Percentiles rank a stretch among this genome's conserved stretches.
These are phyloP conservation scores for Notholithocarpus densiflorus DNA, from an alignment of 306 rosid species.

Conservation along the genomic window DNA sequence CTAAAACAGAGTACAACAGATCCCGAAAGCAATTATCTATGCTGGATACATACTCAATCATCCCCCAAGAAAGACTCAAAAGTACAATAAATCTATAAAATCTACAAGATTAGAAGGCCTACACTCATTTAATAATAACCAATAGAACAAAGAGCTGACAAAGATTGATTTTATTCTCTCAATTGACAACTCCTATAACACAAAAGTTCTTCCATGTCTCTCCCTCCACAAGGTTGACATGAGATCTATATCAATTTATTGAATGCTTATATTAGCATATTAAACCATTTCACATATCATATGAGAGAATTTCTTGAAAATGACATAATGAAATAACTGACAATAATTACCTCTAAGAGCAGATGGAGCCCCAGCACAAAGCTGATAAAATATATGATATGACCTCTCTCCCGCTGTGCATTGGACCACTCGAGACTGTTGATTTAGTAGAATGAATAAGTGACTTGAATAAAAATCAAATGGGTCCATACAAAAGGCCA, in stretches of 20 bases:
- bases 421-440: constrained; percentile 98
- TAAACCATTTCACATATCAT: neutral
- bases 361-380: constrained; percentile 92
- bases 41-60: too few species aligned
- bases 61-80: too few species aligned
- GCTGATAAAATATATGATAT: constrained; percentile 97
- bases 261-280: neutral
- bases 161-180: too few species aligned
- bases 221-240: too few species aligned
- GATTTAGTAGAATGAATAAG: constrained; percentile 20
- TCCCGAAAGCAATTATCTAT: too few species aligned
- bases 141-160: too few species aligned
- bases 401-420: constrained; percentile 98
- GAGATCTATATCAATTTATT: neutral
- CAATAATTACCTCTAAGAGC: constrained; percentile 59
- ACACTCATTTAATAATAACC: too few species aligned
- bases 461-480: constrained; percentile 18
- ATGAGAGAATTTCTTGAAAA: neutral
- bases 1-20: too few species aligned
- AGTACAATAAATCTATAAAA: too few species aligned
- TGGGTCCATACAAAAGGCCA: constrained; percentile 14
- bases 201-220: too few species aligned
- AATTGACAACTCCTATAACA: too few species aligned
- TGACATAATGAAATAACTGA: neutral
- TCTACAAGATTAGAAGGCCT: too few species aligned